A percentile compares a stretch with the other conserved stretches of the same genome.
phyloP scores from a whole-genome alignment of 2,329 filamentous ascomycete genomes.

The Clarireedia monteithiana region DNA sequence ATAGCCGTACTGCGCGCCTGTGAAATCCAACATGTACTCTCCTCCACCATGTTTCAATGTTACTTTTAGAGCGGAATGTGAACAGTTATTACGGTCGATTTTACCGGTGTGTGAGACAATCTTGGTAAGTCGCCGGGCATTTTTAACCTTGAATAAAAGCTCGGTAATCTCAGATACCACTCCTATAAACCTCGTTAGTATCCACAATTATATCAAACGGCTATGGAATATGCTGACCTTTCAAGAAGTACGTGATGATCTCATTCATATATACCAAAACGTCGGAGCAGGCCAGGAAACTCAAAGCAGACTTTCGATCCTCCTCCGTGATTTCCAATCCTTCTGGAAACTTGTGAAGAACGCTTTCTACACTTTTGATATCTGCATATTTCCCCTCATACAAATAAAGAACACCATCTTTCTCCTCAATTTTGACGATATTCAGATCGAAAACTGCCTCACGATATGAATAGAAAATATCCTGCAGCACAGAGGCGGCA shows the following conservation, averaged over 20 bases:
- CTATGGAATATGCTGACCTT: neutral
- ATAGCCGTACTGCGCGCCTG: conserved; percentile 13
- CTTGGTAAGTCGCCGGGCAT: neutral
- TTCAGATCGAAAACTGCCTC: conserved; percentile 4
- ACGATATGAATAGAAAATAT: conserved; percentile 9
- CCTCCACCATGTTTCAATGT: neutral
- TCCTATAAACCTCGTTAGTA: neutral
- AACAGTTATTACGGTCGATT: neutral
- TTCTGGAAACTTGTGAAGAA: neutral
- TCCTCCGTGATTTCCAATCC: neutral
- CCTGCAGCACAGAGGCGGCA: conserved; percentile 5
- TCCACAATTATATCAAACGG: neutral
- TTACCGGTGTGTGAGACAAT: neutral
- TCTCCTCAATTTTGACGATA: conserved; percentile 6
- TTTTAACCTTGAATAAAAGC: neutral
- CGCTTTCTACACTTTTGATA: neutral
- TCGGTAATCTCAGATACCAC: conserved; percentile 1
- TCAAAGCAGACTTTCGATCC: neutral
- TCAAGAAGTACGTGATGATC: neutral
- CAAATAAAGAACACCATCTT: neutral
- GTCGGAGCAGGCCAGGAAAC: neutral
- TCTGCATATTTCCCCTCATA: neutral
- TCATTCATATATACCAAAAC: neutral
- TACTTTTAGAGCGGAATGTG: conserved; percentile 4
- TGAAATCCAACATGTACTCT: conserved; percentile 10